Percentiles rank a stretch among this genome's conserved stretches.
phyloP scores from a whole-genome alignment of 75 land plant genomes.

The Selaginella moellendorffii region DNA sequence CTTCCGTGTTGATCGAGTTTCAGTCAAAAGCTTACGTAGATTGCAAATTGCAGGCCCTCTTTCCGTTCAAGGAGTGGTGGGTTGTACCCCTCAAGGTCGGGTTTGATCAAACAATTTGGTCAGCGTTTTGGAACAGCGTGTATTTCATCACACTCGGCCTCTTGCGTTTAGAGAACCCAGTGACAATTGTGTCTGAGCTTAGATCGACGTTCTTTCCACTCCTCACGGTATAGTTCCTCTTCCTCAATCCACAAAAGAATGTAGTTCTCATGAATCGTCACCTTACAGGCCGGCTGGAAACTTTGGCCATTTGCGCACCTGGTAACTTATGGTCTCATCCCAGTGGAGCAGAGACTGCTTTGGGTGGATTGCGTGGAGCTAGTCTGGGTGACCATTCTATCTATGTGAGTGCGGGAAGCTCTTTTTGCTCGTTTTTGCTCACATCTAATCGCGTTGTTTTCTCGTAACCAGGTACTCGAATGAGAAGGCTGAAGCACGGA shows the following conservation, averaged over 20 bases:
- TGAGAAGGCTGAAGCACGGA: constrained; percentile 50
- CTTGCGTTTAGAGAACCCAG: constrained; percentile 68
- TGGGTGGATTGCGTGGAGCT: constrained; percentile 97
- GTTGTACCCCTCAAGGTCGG: constrained; percentile 80
- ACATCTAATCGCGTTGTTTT: background rate
- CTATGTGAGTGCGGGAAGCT: constrained; percentile 46
- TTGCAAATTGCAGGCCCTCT: constrained; percentile 42
- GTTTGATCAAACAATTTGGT: constrained; percentile 90
- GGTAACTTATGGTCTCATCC: constrained; percentile 74
- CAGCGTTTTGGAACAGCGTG: constrained; percentile 82
- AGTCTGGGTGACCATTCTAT: constrained; percentile 90
- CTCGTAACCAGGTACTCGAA: constrained; percentile 32
- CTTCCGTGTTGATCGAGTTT: too few relatives aligned
- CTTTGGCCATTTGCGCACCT: constrained; percentile 96
- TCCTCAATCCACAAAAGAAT: background rate
- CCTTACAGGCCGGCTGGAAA: constrained; percentile 87
- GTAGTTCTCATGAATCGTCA: background rate
- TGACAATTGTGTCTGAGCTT: constrained; percentile 46
- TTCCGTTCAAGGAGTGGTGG: constrained; percentile 94
- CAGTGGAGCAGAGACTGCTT: constrained; percentile 82
- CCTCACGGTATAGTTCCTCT: constrained; percentile 42
- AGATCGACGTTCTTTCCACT: constrained; percentile 72
- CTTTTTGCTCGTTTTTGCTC: background rate
- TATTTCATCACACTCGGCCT: constrained; percentile 57
- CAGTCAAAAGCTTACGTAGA: background rate